phyloP scores from a whole-genome alignment of 1,284 basidiomycete species.

The Melampsora larici-populina region DNA sequence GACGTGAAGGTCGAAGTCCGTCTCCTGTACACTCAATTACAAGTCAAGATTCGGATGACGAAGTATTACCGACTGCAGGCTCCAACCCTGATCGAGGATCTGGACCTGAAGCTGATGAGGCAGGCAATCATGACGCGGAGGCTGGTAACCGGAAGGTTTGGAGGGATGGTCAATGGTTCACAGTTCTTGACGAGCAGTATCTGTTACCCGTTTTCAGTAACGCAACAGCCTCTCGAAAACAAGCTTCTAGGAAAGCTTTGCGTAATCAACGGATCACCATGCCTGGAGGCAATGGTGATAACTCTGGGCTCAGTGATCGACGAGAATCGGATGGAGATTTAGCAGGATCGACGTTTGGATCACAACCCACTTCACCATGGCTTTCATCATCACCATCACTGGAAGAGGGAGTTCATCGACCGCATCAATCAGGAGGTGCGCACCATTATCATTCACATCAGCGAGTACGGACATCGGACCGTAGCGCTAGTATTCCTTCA shows the following conservation, averaged over 20 bases:
- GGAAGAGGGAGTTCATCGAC: background rate
- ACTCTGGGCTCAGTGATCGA: background rate
- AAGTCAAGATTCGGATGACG: slow-evolving; percentile 47
- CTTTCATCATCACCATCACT: background rate
- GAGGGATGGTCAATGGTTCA: slow-evolving; percentile 83
- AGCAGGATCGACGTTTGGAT: background rate
- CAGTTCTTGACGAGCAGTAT: slow-evolving; percentile 88
- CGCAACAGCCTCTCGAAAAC: slow-evolving; percentile 55
- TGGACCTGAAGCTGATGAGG: background rate
- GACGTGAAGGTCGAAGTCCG: slow-evolving; percentile 1
- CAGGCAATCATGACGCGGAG: background rate
- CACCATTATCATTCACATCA: slow-evolving; percentile 7
- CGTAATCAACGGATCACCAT: slow-evolving; percentile 32
- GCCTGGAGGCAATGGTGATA: slow-evolving; percentile 9
- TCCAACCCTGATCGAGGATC: slow-evolving; percentile 17
- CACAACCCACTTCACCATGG: background rate
- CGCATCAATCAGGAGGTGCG: slow-evolving; percentile 15
- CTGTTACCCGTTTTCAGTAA: slow-evolving; percentile 67
- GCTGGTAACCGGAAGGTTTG: slow-evolving; percentile 55
- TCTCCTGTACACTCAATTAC: slow-evolving; percentile 37
- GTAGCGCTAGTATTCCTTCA: slow-evolving; percentile 16
- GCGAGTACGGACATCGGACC: slow-evolving; percentile 12
- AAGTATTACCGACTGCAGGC: slow-evolving; percentile 45
- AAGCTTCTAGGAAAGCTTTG: slow-evolving; percentile 52
- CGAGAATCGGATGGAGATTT: background rate